Conservation (phyloP, 2,329 filamentous ascomycete genomes). For the Ophiostoma tasmaniense region DNA sequence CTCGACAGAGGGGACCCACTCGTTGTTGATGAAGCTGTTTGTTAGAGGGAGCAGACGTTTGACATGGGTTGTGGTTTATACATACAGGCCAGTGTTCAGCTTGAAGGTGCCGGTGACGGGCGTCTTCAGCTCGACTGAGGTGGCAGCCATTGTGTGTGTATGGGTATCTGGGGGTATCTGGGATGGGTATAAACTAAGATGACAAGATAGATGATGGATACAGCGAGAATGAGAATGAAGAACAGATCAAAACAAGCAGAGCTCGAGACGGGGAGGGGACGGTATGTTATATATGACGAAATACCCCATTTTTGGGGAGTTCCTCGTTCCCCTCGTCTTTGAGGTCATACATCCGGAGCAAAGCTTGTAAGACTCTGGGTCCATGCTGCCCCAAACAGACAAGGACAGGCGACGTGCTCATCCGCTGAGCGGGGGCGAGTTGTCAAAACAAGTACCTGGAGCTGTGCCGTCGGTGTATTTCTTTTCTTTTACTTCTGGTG, state of each 20-base stretch:
- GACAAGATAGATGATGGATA: not conserved
- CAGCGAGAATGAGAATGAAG: not conserved
- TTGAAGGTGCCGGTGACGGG: constrained; percentile 52
- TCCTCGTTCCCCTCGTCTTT: not conserved
- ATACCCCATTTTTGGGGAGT: not conserved
- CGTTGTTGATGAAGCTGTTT: constrained; percentile 79
- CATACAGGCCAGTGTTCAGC: constrained; percentile 56
- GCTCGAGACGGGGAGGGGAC: not conserved
- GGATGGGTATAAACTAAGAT: not conserved
- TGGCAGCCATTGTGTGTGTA: constrained; percentile 26
- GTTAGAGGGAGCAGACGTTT: not conserved
- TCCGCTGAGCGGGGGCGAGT: constrained; percentile 9
- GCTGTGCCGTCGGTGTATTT: not conserved
- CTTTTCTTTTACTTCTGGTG: not conserved
- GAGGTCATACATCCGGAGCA: constrained; percentile 2
- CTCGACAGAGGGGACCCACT: constrained; percentile 75
- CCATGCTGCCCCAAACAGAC: not conserved
- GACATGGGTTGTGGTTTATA: not conserved
- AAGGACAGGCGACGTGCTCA: not conserved
- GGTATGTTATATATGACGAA: constrained; percentile 8
- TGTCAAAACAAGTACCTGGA: not conserved
- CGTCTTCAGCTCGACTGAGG: constrained; percentile 54
- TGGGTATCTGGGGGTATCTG: not conserved
- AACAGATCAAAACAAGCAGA: not conserved
- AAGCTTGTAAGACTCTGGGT: too few relatives aligned